Conservation (phyloP, 768 basidiomycete genomes). For the Rubroboletus pulcherrimus region DNA sequence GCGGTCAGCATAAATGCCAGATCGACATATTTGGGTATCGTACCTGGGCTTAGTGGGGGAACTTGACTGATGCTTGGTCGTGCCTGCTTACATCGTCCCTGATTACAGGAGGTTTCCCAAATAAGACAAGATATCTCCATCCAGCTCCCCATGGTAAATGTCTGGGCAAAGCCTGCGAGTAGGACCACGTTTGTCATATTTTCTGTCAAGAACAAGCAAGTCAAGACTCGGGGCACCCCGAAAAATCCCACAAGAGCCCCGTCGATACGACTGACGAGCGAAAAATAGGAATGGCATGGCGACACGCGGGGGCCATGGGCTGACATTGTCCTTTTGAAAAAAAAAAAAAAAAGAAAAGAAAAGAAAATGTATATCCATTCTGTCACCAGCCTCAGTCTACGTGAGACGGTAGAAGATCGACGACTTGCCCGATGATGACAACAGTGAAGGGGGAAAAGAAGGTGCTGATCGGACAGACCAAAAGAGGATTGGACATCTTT, state of each 20-base stretch:
- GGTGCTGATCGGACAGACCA: conserved; percentile 2
- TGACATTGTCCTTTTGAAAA: neutral
- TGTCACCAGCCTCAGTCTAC: neutral
- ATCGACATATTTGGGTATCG: conserved; percentile 6
- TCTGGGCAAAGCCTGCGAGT: neutral
- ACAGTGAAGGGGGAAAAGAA: neutral
- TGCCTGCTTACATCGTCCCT: conserved; percentile 15
- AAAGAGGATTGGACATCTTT: neutral
- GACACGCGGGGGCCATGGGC: neutral
- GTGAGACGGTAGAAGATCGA: conserved; percentile 7
- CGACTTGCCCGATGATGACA: neutral
- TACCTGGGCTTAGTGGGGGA: conserved; percentile 9
- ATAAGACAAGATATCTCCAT: neutral
- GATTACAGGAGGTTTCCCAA: neutral
- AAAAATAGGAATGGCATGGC: neutral
- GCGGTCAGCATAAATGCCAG: conserved; percentile 1
- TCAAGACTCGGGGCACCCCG: neutral
- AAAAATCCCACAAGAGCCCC: neutral
- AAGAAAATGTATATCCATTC: neutral
- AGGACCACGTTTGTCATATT: neutral
- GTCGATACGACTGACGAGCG: neutral
- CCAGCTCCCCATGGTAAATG: neutral
- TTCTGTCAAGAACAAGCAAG: neutral
- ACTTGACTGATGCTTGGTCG: conserved; percentile 3
- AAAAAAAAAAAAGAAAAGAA: neutral